Evolutionary conservation across 2,329 filamentous ascomycete species (phyloP).

Genomic region (Blastomyces gilchristii): DNA sequence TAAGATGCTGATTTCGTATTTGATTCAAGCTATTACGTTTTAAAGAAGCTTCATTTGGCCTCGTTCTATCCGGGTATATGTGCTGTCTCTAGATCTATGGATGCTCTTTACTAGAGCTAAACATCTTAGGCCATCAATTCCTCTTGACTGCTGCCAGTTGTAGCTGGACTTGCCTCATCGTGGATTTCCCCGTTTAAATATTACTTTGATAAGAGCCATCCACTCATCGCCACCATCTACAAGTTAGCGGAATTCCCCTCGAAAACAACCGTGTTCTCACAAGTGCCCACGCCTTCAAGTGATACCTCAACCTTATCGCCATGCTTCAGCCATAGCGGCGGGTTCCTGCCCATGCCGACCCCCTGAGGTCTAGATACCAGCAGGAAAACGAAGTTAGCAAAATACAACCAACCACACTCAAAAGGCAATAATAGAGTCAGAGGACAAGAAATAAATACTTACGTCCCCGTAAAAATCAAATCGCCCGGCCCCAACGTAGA

Average conservation of each 20-base stretch:
- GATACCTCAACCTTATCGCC: slow-evolving; percentile 60
- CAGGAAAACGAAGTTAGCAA: slow-evolving; percentile 28
- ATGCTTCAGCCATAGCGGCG: slow-evolving; percentile 58
- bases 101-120: not conserved
- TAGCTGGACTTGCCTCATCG: not conserved
- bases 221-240: slow-evolving; percentile 14
- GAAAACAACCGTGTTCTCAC: slow-evolving; percentile 34
- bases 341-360: slow-evolving; percentile 59
- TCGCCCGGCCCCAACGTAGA: slow-evolving; percentile 34
- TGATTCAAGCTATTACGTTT: not conserved
- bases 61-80: not conserved
- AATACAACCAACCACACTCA: slow-evolving; percentile 20
- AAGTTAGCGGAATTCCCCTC: slow-evolving; percentile 33
- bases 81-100: not conserved
- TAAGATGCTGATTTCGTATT: not conserved
- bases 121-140: not conserved
- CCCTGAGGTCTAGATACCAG: slow-evolving; percentile 55
- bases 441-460: slow-evolving; percentile 19
- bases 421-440: not conserved
- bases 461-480: slow-evolving; percentile 38
- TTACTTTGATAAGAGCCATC: not conserved
- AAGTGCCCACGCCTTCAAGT: slow-evolving; percentile 55
- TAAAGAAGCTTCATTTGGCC: not conserved
- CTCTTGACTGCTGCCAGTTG: not conserved
- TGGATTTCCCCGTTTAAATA: not conserved